Conservation (phyloP, 352 stramenopile genomes). For the Pythium angustatum region DNA sequence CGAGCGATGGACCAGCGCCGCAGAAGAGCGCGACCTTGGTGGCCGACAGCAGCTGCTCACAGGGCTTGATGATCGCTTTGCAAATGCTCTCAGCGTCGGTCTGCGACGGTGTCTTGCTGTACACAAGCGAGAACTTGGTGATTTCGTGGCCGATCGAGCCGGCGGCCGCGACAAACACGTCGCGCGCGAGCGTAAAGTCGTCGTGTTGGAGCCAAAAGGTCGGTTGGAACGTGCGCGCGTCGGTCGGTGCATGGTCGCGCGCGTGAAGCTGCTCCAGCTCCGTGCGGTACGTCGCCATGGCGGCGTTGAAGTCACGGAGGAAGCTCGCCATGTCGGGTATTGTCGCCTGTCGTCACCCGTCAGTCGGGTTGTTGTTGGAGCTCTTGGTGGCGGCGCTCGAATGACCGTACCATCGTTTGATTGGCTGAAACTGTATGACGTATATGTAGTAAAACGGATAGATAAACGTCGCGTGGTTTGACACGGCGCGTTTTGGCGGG, state of each 20-base stretch:
- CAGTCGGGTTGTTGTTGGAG: background rate
- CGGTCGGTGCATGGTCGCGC: slow-evolving; percentile 39
- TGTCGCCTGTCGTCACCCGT: background rate
- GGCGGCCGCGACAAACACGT: slow-evolving; percentile 74
- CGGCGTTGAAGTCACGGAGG: slow-evolving; percentile 58
- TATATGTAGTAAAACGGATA: slow-evolving; percentile 8
- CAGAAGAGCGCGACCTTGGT: slow-evolving; percentile 81
- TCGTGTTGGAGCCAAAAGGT: slow-evolving; percentile 77
- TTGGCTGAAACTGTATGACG: slow-evolving; percentile 24
- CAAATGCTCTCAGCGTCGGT: slow-evolving; percentile 78
- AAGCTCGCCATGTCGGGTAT: slow-evolving; percentile 55
- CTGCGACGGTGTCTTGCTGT: slow-evolving; percentile 70
- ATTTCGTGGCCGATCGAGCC: slow-evolving; percentile 75
- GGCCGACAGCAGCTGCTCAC: slow-evolving; percentile 74
- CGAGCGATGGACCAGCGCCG: slow-evolving; percentile 73
- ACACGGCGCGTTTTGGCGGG: slow-evolving; percentile 22
- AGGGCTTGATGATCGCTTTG: slow-evolving; percentile 71
- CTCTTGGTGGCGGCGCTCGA: background rate
- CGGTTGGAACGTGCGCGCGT: slow-evolving; percentile 61
- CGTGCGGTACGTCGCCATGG: slow-evolving; percentile 47
- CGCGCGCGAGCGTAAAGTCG: slow-evolving; percentile 76
- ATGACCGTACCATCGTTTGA: background rate
- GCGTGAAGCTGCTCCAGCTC: slow-evolving; percentile 67
- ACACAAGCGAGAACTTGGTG: slow-evolving; percentile 89
- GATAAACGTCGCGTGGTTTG: slow-evolving; percentile 14